Percentiles rank a stretch among this genome's conserved stretches.
Conservation (phyloP, 306 rosid genomes). For the Ziziphus jujuba region DNA sequence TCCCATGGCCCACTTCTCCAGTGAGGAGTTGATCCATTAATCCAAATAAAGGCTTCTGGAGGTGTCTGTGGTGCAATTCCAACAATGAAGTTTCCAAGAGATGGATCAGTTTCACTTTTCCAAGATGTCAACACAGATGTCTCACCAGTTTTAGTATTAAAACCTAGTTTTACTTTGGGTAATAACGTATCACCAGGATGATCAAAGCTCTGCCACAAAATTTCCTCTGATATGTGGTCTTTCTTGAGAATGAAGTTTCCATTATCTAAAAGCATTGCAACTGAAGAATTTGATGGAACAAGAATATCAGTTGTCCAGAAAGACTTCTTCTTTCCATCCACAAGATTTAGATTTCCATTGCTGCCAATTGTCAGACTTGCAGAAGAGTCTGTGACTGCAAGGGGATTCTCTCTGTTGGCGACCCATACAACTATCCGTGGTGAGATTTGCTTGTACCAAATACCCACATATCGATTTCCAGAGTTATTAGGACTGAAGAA, state of each 20-base stretch:
- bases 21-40: conserved; percentile 22
- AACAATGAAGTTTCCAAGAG: conserved; percentile 28
- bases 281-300: conserved; percentile 9
- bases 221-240: conserved; percentile 9
- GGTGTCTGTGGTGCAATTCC: conserved; percentile 27
- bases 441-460: conserved; percentile 34
- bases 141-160: conserved; percentile 32
- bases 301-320: conserved; percentile 35
- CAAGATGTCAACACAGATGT: conserved; percentile 26
- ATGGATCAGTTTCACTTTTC: conserved; percentile 45
- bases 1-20: conserved; percentile 71
- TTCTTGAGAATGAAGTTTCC: conserved; percentile 32
- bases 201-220: conserved; percentile 45
- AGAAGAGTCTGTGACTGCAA: conserved; percentile 10
- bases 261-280: conserved; percentile 31
- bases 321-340: conserved; percentile 21
- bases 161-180: conserved; percentile 27
- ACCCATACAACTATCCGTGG: conserved; percentile 38
- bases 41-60: conserved; percentile 41
- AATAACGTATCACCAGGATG: conserved; percentile 34
- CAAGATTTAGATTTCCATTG: conserved; percentile 36
- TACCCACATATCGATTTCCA: conserved; percentile 30
- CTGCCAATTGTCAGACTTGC: conserved; percentile 23
- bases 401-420: conserved; percentile 46
- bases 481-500: conserved; percentile 48